These are phyloP conservation scores for Metschnikowia picachoensis DNA, from an alignment of 805 yeast genomes.

Conservation along the genomic window DNA sequence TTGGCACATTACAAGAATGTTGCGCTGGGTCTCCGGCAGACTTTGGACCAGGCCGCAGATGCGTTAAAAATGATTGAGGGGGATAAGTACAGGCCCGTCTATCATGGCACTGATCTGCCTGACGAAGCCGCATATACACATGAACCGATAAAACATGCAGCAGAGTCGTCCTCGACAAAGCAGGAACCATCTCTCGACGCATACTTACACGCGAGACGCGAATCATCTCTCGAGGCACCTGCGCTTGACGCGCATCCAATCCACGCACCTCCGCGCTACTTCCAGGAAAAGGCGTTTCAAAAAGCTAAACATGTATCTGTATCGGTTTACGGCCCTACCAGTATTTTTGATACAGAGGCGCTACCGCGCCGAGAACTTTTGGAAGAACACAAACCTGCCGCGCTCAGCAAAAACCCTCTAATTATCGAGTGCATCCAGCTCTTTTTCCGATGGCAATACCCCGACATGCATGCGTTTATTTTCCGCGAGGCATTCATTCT, in stretches of 20 bases:
- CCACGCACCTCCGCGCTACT: conserved; percentile 6
- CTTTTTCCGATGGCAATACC: conserved; percentile 17
- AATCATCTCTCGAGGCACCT: neutral
- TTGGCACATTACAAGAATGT: conserved; percentile 4
- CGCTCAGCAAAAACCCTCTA: conserved; percentile 8
- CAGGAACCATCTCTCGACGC: neutral
- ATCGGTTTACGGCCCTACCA: conserved; percentile 14
- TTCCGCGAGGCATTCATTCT: conserved; percentile 16
- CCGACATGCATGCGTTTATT: conserved; percentile 15
- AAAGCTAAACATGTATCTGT: conserved; percentile 4
- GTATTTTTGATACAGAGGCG: conserved; percentile 13
- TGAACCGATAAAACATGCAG: no score
- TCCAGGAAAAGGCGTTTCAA: conserved; percentile 6
- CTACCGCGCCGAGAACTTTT: conserved; percentile 6
- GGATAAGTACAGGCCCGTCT: neutral
- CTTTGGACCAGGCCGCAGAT: neutral
- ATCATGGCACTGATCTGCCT: neutral
- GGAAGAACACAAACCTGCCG: conserved; percentile 2
- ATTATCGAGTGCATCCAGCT: conserved; percentile 10
- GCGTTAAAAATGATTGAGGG: neutral
- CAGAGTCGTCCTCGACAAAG: neutral
- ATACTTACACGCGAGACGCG: neutral
- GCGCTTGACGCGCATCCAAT: neutral
- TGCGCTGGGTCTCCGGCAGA: conserved; percentile 1
- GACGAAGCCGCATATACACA: neutral